phyloP scores from a whole-genome alignment of 768 basidiomycete species.

The Cantharellus cinnabarinus region DNA sequence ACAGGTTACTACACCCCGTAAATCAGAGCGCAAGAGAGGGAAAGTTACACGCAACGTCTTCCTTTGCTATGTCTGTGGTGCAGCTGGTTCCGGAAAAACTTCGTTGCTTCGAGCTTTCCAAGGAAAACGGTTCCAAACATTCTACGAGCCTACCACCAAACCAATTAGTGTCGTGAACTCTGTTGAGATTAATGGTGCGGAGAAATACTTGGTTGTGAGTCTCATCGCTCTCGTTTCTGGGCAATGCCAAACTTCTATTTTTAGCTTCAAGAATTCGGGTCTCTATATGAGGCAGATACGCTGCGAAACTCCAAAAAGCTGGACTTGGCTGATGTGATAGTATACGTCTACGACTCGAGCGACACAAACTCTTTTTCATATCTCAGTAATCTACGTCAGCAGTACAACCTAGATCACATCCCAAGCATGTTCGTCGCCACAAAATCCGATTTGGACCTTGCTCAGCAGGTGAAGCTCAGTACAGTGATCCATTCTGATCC shows the following conservation, averaged over 20 bases:
- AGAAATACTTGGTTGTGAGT: constrained; percentile 91
- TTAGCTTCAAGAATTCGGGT: constrained; percentile 93
- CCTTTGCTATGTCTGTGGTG: constrained; percentile 82
- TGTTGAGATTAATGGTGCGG: constrained; percentile 83
- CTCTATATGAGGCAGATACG: constrained; percentile 81
- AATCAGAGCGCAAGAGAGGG: constrained; percentile 66
- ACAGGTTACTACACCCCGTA: constrained; percentile 65
- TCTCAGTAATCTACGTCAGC: constrained; percentile 86
- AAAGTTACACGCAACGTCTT: constrained; percentile 85
- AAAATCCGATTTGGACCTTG: constrained; percentile 92
- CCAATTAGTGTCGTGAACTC: constrained; percentile 84
- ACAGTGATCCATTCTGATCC: background rate
- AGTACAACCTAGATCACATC: constrained; percentile 65
- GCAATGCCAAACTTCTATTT: constrained; percentile 3
- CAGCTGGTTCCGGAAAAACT: constrained; percentile 91
- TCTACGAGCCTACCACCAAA: constrained; percentile 78
- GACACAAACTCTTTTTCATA: constrained; percentile 99
- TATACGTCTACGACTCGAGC: constrained; percentile 92
- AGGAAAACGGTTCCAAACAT: constrained; percentile 51
- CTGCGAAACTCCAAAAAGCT: constrained; percentile 78
- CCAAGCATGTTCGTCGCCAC: constrained; percentile 97
- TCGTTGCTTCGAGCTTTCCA: constrained; percentile 68
- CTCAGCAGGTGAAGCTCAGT: constrained; percentile 45
- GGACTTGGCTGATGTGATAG: constrained; percentile 81
- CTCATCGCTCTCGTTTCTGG: background rate